Evolutionary conservation across 257 asterid genomes (phyloP), one percentile per base, ranked within the genome.

Genomic region (Cynanchum wilfordii): DNA sequence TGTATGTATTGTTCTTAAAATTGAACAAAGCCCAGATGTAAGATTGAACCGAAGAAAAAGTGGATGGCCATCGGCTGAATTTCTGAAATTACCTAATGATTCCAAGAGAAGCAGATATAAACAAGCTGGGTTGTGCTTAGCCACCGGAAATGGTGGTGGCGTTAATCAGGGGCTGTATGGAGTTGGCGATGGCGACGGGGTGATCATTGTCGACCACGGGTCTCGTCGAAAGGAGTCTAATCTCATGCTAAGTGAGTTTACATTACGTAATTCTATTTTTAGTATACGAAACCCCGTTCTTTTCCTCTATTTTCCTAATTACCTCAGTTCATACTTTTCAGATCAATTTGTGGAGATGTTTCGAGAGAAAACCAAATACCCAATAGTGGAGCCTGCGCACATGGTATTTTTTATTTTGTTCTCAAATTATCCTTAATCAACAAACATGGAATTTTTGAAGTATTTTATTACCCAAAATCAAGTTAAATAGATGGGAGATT

Each of bases 331-430:
- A 5, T 68, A 40, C 51, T 5, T 20, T 69, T 63, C 96, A 95
- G 98, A 87, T 84, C 91, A 92, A 66, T 95, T 92, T 74, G 99
- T 95, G 76, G 76, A 64, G 51, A 90, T 95, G 96, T 95, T 92
- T 79, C 84, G 84, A 78, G 94, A 85, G 68, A 95, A 83, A 77
- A 92, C 89, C 24, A 88, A 87, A 22, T 90, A 89, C 68, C 87
- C 91, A 0, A 90, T 95, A 4, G 96, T 95, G 78, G 99, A 95
- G 88, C 98, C 97, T 70, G 99, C 99, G 68, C 98, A 95, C 79
- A 95, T 95, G 99, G 99, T 92, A 88, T 50, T 16, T 45, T 45
- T 58, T 68, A 59, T 42, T 12, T 30, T 52, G 50, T 63, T 30
- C 19, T 62, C 57, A 47, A 22, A 60, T 50, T 55, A 22, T 63